Evolutionary conservation across 768 basidiomycete genomes (phyloP).

Genomic region (Trametes maxima): DNA sequence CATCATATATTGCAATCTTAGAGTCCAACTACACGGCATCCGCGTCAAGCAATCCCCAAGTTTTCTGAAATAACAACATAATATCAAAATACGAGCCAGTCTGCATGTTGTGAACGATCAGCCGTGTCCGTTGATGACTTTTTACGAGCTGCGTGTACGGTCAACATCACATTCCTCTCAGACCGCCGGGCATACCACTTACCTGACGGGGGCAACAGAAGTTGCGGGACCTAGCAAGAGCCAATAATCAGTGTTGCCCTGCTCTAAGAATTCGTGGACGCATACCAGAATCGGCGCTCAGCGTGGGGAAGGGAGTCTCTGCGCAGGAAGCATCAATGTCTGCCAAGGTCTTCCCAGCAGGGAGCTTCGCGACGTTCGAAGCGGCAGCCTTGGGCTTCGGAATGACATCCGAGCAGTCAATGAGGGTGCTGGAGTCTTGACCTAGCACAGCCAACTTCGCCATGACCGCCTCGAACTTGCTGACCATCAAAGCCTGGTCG

Average conservation of each 20-base stretch:
- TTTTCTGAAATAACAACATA: no score
- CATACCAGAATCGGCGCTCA: conserved; percentile 10
- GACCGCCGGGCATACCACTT: not conserved
- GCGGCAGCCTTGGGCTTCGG: conserved; percentile 9
- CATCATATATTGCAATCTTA: no score
- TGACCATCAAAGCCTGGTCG: conserved; percentile 28
- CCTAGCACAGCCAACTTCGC: conserved; percentile 33
- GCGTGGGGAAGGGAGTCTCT: conserved; percentile 21
- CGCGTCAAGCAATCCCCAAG: no score
- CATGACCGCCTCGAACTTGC: conserved; percentile 31
- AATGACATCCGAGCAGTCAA: conserved; percentile 17
- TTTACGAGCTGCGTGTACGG: not conserved
- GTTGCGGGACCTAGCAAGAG: not conserved
- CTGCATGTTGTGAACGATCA: no score
- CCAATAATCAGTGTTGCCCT: not conserved
- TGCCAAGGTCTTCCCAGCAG: conserved; percentile 27
- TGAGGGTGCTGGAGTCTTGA: conserved; percentile 21
- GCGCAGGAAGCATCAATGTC: conserved; percentile 28
- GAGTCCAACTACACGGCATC: no score
- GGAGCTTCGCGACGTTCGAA: conserved; percentile 19
- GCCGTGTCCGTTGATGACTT: not conserved
- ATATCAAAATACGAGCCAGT: no score
- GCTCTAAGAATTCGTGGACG: not conserved
- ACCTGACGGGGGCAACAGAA: not conserved
- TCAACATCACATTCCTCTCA: not conserved